Evolutionary conservation across 805 yeast species (phyloP).

Genomic region (Metschnikowia matae): DNA sequence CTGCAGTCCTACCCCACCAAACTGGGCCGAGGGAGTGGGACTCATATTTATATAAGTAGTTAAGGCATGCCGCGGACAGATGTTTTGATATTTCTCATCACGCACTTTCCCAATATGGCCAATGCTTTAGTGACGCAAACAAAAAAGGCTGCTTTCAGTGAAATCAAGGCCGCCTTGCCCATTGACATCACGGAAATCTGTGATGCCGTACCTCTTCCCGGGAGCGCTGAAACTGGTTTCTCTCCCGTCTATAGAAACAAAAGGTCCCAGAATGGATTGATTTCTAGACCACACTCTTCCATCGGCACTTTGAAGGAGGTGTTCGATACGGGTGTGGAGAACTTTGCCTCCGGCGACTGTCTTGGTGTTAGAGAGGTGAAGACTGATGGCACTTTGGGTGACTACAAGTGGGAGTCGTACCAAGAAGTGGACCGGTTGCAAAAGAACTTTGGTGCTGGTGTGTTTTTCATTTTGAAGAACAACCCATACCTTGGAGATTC

Average conservation of each 20-base stretch:
- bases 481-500: conserved; percentile 29
- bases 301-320: conserved; percentile 11
- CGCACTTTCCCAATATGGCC: conserved; percentile 1
- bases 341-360: conserved; percentile 6
- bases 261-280: conserved; percentile 9
- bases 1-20: conserved; percentile 4
- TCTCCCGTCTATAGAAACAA: conserved; percentile 15
- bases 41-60: background rate
- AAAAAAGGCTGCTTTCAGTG: conserved; percentile 1
- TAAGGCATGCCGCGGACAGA: background rate
- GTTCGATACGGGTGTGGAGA: conserved; percentile 8
- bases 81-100: background rate
- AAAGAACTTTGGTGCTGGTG: conserved; percentile 15
- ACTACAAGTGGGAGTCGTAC: conserved; percentile 13
- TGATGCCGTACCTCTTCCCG: conserved; percentile 12
- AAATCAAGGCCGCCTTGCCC: conserved; percentile 8
- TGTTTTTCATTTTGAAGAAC: conserved; percentile 19
- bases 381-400: conserved; percentile 11
- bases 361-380: conserved; percentile 9
- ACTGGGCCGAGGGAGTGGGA: background rate
- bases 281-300: conserved; percentile 13
- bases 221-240: conserved; percentile 13
- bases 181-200: conserved; percentile 6
- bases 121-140: conserved; percentile 8
- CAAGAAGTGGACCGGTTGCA: conserved; percentile 5